Conservation (phyloP, 2,329 filamentous ascomycete species). For the Penicillium sp. region DNA sequence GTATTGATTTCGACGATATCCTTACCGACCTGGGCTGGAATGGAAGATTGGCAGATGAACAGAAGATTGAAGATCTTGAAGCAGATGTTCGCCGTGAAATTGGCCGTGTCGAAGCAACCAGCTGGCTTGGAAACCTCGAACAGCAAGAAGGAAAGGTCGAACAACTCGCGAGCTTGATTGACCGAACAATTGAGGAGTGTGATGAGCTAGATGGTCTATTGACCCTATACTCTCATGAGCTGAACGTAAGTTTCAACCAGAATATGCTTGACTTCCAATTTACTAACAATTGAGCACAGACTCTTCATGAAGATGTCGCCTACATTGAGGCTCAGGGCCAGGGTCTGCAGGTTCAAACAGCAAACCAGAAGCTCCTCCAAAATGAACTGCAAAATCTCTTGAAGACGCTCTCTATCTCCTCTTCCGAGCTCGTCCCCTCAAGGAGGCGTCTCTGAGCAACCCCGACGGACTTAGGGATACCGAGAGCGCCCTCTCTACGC, state of each 20-base stretch:
- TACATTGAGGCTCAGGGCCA: slow-evolving; percentile 98
- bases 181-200: slow-evolving; percentile 89
- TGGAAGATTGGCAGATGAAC: slow-evolving; percentile 71
- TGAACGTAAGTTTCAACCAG: slow-evolving; percentile 66
- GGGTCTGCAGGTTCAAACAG: slow-evolving; percentile 93
- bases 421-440: slow-evolving; percentile 72
- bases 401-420: slow-evolving; percentile 85
- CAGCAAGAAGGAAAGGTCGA: slow-evolving; percentile 89
- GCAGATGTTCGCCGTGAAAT: slow-evolving; percentile 83
- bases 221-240: slow-evolving; percentile 90
- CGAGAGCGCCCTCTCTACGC: slow-evolving; percentile 72
- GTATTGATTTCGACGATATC: slow-evolving; percentile 78
- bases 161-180: slow-evolving; percentile 81
- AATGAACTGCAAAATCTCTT: slow-evolving; percentile 87
- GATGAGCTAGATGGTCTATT: slow-evolving; percentile 94
- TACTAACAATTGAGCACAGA: slow-evolving; percentile 55
- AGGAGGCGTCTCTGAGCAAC: slow-evolving; percentile 71
- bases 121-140: slow-evolving; percentile 80
- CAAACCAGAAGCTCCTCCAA: slow-evolving; percentile 92
- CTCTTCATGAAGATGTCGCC: slow-evolving; percentile 89
- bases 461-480: slow-evolving; percentile 72
- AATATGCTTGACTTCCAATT: neutral
- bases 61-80: slow-evolving; percentile 78
- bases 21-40: slow-evolving; percentile 89
- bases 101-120: slow-evolving; percentile 86